Base-by-base conservation (phyloP, 2,329 filamentous ascomycete species). In the Helicocarpus griseus region DNA sequence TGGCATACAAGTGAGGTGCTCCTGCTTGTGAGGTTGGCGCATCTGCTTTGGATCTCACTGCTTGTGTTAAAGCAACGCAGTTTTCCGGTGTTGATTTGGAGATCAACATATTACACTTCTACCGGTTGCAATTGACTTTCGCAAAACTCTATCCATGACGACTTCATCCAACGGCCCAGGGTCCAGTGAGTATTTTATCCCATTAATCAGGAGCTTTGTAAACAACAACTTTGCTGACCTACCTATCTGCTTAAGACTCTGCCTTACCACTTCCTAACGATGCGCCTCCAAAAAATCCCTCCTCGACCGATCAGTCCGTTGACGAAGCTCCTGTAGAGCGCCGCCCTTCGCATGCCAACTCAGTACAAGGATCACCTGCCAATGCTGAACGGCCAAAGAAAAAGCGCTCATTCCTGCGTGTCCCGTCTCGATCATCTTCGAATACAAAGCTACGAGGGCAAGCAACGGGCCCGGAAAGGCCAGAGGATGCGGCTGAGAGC, bases 401-500 rank as follows among this genome's bases (percentile, higher is more conserved):
- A 55, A 64, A 66, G 36, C 62, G 64, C 53, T 60, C 68, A 28
- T 60, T 69, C 26, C 58, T 69, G 24, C 65, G 63, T 38, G 63
- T 69, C 35, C 60, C 68, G 19, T 70, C 69, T 52, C 66, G 66
- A 51, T 63, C 66, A 33, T 71, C 69, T 8, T 67, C 67, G 21
- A 67, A 64, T 54, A 58, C 59, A 24, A 69, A 69, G 47, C 65
- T 65, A 50, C 63, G 66, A 50, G 62, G 65, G 35, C 60, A 58
- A 1, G 54, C 62, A n/a, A 63, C 66, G n/a, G 62, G 63, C 9
- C 63, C 63, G 47, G 66, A 70, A 29, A 53, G 56, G n/a, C 54
- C 58, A 33, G 59, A 63, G 26, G 64, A 69, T 54, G 65, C 64
- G 43, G 61, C 64, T 24, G 81, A 81, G 61, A 85, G 80, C 64